These are phyloP conservation scores for Linnemannia elongata DNA, from an alignment of 192 early-diverging fungal genomes.

Conservation along the genomic window DNA sequence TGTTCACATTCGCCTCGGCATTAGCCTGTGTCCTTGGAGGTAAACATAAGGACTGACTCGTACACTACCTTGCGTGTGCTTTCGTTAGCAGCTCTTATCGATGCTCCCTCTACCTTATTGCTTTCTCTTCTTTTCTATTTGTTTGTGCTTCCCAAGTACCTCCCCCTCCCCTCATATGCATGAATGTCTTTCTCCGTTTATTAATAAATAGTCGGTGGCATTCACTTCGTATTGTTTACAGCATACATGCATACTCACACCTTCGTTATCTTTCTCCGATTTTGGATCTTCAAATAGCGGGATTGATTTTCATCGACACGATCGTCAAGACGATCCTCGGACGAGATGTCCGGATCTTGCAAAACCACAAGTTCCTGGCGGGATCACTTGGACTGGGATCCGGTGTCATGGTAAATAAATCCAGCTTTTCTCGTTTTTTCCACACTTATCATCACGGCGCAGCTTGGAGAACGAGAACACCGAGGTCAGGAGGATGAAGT, in stretches of 20 bases:
- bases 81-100: not conserved
- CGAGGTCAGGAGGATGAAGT: too few relatives aligned
- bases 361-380: constrained; percentile 57
- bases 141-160: not conserved
- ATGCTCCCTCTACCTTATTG: not conserved
- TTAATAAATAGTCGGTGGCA: not conserved
- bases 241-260: not conserved
- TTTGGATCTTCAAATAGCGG: constrained; percentile 32
- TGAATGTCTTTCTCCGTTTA: not conserved
- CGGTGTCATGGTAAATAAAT: constrained; percentile 55
- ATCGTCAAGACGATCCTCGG: constrained; percentile 43
- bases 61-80: not conserved
- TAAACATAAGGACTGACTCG: constrained; percentile 7
- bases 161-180: not conserved
- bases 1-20: constrained; percentile 55
- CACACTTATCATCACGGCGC: not conserved
- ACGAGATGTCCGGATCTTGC: constrained; percentile 39
- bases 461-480: not conserved
- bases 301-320: constrained; percentile 55
- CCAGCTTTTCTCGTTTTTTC: not conserved
- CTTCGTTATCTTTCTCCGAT: not conserved
- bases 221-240: not conserved
- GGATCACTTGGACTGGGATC: constrained; percentile 58
- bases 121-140: not conserved
- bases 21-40: constrained; percentile 62